These are phyloP conservation scores for Fomes fomentarius DNA, from an alignment of 1,284 basidiomycete species.

Conservation along the genomic window DNA sequence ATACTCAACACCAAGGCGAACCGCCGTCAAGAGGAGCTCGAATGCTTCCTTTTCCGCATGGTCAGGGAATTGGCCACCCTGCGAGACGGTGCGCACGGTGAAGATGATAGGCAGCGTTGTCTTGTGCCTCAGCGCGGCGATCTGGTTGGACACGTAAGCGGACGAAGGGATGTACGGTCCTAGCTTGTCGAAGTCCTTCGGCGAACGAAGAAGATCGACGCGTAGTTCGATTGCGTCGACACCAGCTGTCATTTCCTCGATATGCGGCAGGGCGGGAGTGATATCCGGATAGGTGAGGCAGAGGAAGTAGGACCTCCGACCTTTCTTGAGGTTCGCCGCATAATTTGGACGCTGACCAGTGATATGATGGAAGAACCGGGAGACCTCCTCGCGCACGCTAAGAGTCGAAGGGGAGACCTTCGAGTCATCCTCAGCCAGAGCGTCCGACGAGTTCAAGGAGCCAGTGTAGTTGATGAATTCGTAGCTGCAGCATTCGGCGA, in stretches of 20 bases:
- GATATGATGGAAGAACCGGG: slow-evolving; percentile 88
- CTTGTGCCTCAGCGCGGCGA: slow-evolving; percentile 78
- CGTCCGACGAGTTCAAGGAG: slow-evolving; percentile 23
- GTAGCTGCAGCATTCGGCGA: slow-evolving; percentile 81
- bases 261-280: slow-evolving; percentile 66
- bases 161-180: slow-evolving; percentile 67
- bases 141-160: slow-evolving; percentile 81
- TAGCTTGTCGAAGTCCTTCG: slow-evolving; percentile 45
- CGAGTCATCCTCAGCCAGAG: slow-evolving; percentile 5
- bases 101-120: slow-evolving; percentile 90
- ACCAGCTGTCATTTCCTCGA: slow-evolving; percentile 81
- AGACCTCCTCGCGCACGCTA: slow-evolving; percentile 50
- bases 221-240: slow-evolving; percentile 93
- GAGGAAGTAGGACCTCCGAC: slow-evolving; percentile 85
- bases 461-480: slow-evolving; percentile 84
- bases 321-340: slow-evolving; percentile 57
- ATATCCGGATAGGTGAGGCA: slow-evolving; percentile 92
- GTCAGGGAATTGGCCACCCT: slow-evolving; percentile 94
- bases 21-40: slow-evolving; percentile 78
- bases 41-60: slow-evolving; percentile 74
- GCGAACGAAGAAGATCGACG: slow-evolving; percentile 83
- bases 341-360: slow-evolving; percentile 76
- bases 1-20: slow-evolving; percentile 90
- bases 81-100: slow-evolving; percentile 86
- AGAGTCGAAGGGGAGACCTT: slow-evolving; percentile 17